Evolutionary conservation across 306 rosid genomes (phyloP).

Genomic region (Leucaena leucocephala): DNA sequence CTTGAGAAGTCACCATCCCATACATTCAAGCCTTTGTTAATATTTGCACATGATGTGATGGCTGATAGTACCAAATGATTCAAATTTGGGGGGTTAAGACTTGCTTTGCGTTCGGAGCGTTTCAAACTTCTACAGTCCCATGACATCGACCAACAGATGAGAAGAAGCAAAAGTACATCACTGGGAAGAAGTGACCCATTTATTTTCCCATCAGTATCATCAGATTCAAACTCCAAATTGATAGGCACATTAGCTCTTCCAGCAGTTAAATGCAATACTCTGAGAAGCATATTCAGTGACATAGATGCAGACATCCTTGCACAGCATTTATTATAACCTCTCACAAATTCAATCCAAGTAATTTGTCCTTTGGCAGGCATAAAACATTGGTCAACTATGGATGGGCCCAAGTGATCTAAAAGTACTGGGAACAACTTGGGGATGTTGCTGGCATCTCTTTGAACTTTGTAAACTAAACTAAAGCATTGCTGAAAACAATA

Average conservation of each 20-base stretch:
- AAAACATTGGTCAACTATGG: conserved; percentile 63
- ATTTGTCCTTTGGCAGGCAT: conserved; percentile 57
- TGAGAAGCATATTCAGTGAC: conserved; percentile 54
- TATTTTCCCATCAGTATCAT: conserved; percentile 65
- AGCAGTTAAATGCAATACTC: conserved; percentile 47
- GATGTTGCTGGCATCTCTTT: conserved; percentile 35
- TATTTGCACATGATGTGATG: conserved; percentile 51
- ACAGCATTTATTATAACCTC: conserved; percentile 74
- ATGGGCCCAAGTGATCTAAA: conserved; percentile 66
- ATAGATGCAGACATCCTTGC: conserved; percentile 63
- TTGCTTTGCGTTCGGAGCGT: conserved; percentile 30
- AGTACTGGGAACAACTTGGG: conserved; percentile 53
- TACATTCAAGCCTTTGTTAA: conserved; percentile 46
- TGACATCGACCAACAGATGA: conserved; percentile 75
- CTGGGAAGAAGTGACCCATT: conserved; percentile 60
- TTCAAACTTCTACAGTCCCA: conserved; percentile 57
- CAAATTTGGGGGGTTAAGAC: conserved; percentile 60
- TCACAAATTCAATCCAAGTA: conserved; percentile 74
- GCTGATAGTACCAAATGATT: conserved; percentile 68
- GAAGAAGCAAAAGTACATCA: conserved; percentile 65
- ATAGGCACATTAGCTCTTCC: conserved; percentile 42
- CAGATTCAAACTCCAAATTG: conserved; percentile 62
- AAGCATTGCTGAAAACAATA: conserved; percentile 64
- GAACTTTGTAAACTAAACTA: conserved; percentile 44
- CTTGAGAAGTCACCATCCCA: conserved; percentile 63